Evolutionary conservation across 106 monocot genomes (phyloP).

Genomic region (Posidonia australis): DNA sequence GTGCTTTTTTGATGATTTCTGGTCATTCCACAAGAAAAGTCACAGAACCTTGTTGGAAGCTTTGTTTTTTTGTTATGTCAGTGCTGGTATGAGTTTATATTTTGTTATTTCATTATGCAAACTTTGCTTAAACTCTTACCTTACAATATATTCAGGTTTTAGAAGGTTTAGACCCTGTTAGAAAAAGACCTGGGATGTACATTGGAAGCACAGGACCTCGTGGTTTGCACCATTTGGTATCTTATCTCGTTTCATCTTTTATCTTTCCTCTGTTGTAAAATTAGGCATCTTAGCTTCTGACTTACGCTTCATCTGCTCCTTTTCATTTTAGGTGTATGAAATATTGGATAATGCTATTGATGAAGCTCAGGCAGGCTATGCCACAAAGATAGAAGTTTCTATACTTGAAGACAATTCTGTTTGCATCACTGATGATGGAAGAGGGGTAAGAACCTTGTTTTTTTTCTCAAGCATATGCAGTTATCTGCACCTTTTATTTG

Average conservation of each 20-base stretch:
- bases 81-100: no score
- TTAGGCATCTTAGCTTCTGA: not conserved
- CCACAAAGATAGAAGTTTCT: constrained; percentile 68
- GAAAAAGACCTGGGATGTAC: constrained; percentile 99
- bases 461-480: not conserved
- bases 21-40: no score
- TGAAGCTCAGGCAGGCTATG: constrained; percentile 97
- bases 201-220: constrained; percentile 95
- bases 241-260: not conserved
- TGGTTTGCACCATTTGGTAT: constrained; percentile 96
- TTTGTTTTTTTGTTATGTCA: no score
- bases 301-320: constrained; percentile 4
- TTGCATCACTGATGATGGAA: constrained; percentile 79
- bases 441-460: constrained; percentile 56
- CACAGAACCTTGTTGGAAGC: no score
- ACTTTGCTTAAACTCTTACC: not conserved
- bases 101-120: not conserved
- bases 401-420: constrained; percentile 85
- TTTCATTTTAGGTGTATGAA: constrained; percentile 67
- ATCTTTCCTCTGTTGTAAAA: not conserved
- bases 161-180: constrained; percentile 94
- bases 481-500: no score
- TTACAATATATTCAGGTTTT: constrained; percentile 42
- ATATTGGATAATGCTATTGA: constrained; percentile 94
- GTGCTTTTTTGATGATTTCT: no score